A percentile compares a stretch with the other conserved stretches of the same genome.
Evolutionary conservation across 495 filamentous ascomycete genomes (phyloP).

Genomic region (Daldinia bambusicola): DNA sequence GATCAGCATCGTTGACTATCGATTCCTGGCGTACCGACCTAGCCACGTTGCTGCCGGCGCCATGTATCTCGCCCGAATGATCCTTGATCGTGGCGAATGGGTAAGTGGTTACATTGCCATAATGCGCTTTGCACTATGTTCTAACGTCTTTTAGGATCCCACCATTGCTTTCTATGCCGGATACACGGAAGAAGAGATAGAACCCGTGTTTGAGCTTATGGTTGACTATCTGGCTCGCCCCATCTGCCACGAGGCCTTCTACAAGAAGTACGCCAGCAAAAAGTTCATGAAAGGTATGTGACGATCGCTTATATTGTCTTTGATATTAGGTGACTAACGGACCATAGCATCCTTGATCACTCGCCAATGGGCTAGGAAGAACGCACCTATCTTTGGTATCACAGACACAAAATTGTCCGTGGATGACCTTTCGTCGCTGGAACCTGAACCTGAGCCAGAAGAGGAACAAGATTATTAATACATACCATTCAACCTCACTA

Average conservation of each 20-base stretch:
- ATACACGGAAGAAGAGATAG: slow-evolving; percentile 90
- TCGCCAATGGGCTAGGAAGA: slow-evolving; percentile 90
- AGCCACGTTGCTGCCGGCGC: slow-evolving; percentile 90
- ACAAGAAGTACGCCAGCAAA: slow-evolving; percentile 99
- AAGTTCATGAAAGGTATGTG: slow-evolving; percentile 92
- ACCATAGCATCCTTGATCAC: slow-evolving; percentile 85
- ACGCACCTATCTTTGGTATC: slow-evolving; percentile 60
- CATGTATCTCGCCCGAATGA: slow-evolving; percentile 93
- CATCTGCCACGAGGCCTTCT: slow-evolving; percentile 94
- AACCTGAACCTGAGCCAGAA: not conserved
- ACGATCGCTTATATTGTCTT: not conserved
- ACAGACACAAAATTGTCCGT: slow-evolving; percentile 52
- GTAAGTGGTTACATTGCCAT: slow-evolving; percentile 61
- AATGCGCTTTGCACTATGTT: not conserved
- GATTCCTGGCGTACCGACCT: slow-evolving; percentile 85
- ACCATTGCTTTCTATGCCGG: slow-evolving; percentile 94
- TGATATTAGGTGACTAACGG: slow-evolving; percentile 27
- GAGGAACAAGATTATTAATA: slow-evolving; percentile 18
- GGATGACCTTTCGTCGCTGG: slow-evolving; percentile 51
- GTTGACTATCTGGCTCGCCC: slow-evolving; percentile 91
- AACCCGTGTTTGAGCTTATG: slow-evolving; percentile 93
- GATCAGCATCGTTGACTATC: slow-evolving; percentile 92
- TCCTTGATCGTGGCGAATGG: slow-evolving; percentile 90
- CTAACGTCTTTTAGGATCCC: slow-evolving; percentile 69
- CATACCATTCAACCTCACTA: slow-evolving; percentile 10